phyloP scores from a whole-genome alignment of 192 early-diverging fungal genomes.

The Coemansia sp. region DNA sequence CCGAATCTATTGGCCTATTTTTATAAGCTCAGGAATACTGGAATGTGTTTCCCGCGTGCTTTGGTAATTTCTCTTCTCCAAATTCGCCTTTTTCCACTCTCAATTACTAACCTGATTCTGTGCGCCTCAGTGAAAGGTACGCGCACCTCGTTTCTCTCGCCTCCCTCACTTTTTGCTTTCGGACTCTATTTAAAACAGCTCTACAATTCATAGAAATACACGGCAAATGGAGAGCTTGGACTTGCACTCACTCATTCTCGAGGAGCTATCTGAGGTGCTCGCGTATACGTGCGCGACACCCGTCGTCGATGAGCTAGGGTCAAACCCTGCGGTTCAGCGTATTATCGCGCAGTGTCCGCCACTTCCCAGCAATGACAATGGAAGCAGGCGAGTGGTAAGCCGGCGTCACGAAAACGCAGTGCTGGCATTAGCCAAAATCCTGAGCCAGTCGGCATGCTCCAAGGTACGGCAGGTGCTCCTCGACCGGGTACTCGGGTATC shows the following conservation, averaged over 20 bases:
- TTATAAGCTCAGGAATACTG: too few species aligned
- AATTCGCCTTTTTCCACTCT: too few species aligned
- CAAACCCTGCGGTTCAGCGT: slow-evolving; percentile 26
- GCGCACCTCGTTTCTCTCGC: neutral
- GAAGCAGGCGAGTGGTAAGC: slow-evolving; percentile 1
- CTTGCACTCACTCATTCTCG: slow-evolving; percentile 57
- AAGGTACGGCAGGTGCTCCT: slow-evolving; percentile 24
- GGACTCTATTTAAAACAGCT: neutral
- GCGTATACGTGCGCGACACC: slow-evolving; percentile 20
- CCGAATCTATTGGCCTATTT: too few species aligned
- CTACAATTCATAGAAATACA: neutral
- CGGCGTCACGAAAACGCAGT: slow-evolving; percentile 54
- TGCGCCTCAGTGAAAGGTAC: slow-evolving; percentile 4
- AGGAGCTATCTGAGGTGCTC: slow-evolving; percentile 52
- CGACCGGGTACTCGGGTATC: slow-evolving; percentile 39
- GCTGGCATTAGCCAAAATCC: slow-evolving; percentile 53
- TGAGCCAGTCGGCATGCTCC: slow-evolving; percentile 15
- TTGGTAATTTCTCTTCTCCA: too few species aligned
- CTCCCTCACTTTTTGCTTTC: neutral
- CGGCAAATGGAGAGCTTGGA: slow-evolving; percentile 37
- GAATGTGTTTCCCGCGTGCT: too few species aligned
- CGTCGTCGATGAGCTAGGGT: slow-evolving; percentile 2
- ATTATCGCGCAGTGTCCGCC: slow-evolving; percentile 43
- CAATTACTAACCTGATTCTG: neutral
- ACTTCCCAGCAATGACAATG: slow-evolving; percentile 13